Conservation (phyloP, 768 basidiomycete genomes). For the Mycena vitilis region DNA sequence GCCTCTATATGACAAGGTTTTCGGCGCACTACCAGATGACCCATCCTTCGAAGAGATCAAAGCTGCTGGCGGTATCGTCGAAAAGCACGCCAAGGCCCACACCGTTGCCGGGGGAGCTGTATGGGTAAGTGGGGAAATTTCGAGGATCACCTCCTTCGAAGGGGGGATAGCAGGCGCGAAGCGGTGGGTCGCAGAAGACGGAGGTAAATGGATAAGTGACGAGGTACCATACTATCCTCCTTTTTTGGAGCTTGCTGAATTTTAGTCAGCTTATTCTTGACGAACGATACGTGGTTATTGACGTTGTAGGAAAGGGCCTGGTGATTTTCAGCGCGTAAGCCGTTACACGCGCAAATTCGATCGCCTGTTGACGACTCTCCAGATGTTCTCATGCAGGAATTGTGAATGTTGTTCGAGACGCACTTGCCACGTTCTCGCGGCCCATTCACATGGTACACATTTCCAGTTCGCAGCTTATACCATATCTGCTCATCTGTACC, state of each 20-base stretch:
- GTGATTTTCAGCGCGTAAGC: conserved; percentile 83
- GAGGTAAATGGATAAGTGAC: conserved; percentile 64
- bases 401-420: conserved; percentile 84
- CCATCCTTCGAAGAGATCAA: conserved; percentile 78
- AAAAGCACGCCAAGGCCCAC: conserved; percentile 71
- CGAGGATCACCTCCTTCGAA: conserved; percentile 76
- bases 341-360: background rate
- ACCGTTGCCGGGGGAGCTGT: conserved; percentile 70
- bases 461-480: background rate
- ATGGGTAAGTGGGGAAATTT: conserved; percentile 87
- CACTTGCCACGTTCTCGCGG: conserved; percentile 66
- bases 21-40: conserved; percentile 72
- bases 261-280: conserved; percentile 77
- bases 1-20: conserved; percentile 65
- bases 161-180: conserved; percentile 73
- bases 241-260: too few relatives aligned
- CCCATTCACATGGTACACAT: conserved; percentile 76
- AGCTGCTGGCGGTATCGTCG: conserved; percentile 63
- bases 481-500: background rate
- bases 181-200: conserved; percentile 63
- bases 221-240: conserved; percentile 60
- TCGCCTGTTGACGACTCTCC: background rate
- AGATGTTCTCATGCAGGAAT: conserved; percentile 87
- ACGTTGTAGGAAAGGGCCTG: conserved; percentile 85
- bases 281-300: conserved; percentile 81